These are phyloP conservation scores for Quercus wislizeni DNA, from an alignment of 306 rosid species.

Conservation along the genomic window DNA sequence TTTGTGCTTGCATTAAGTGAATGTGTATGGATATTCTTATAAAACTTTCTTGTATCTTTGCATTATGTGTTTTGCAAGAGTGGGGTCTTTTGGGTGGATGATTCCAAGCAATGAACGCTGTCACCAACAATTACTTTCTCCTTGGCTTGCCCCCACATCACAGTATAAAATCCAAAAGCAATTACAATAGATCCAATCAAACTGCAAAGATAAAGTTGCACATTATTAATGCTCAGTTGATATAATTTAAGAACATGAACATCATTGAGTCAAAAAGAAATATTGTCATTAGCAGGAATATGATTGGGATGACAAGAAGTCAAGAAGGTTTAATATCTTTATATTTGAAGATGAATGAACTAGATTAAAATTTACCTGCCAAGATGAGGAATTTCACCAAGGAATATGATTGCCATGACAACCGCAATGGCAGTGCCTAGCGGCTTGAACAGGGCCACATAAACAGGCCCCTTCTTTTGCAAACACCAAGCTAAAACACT, in stretches of 20 bases:
- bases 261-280: too few species aligned
- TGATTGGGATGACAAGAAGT: too few species aligned
- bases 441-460: slow-evolving; percentile 43
- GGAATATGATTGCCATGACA: slow-evolving; percentile 26
- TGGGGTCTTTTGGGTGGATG: slow-evolving; percentile 12
- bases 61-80: slow-evolving; percentile 9
- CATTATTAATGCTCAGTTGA: too few species aligned
- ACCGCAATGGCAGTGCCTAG: slow-evolving; percentile 34
- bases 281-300: too few species aligned
- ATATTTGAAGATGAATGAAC: too few species aligned
- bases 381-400: slow-evolving; percentile 26
- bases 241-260: too few species aligned
- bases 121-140: slow-evolving; percentile 1
- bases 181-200: slow-evolving; percentile 37
- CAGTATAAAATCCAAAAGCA: slow-evolving; percentile 34
- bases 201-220: slow-evolving; percentile 15
- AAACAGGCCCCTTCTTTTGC: slow-evolving; percentile 39
- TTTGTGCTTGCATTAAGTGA: too few species aligned
- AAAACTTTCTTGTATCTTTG: neutral
- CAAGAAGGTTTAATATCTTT: too few species aligned
- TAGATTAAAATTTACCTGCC: slow-evolving; percentile 27
- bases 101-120: slow-evolving; percentile 2
- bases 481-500: slow-evolving; percentile 38
- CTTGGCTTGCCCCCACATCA: slow-evolving; percentile 32
- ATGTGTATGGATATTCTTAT: neutral